Conservation (phyloP, 371 early-diverging fungal genomes). For the Cokeromyces recurvatus region DNA sequence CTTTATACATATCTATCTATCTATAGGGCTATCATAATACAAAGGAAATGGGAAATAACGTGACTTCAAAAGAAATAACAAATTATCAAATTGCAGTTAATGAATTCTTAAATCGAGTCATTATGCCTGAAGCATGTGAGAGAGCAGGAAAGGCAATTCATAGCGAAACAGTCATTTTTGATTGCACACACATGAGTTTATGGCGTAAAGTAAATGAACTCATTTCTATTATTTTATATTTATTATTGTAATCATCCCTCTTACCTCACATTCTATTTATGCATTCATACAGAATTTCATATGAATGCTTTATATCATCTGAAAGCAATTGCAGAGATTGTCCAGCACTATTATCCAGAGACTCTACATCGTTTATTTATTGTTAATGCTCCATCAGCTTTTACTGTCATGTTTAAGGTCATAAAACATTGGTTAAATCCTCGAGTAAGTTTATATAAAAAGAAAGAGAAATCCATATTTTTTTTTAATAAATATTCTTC, state of each 20-base stretch:
- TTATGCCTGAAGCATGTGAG: slow-evolving; percentile 68
- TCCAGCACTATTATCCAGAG: slow-evolving; percentile 81
- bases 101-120: slow-evolving; percentile 66
- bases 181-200: slow-evolving; percentile 69
- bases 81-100: slow-evolving; percentile 67
- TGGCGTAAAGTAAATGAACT: slow-evolving; percentile 36
- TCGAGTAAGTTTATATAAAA: slow-evolving; percentile 24
- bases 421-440: slow-evolving; percentile 76
- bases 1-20: no score
- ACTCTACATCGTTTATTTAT: slow-evolving; percentile 70
- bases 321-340: slow-evolving; percentile 62
- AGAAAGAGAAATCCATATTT: no score
- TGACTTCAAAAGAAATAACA: slow-evolving; percentile 54
- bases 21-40: slow-evolving; percentile 69
- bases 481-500: no score
- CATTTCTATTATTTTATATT: no score
- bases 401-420: slow-evolving; percentile 72
- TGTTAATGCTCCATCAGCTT: slow-evolving; percentile 75
- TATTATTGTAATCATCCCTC: no score
- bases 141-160: slow-evolving; percentile 59
- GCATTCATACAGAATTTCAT: slow-evolving; percentile 51
- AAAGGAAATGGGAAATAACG: slow-evolving; percentile 60
- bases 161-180: slow-evolving; percentile 78
- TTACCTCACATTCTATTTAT: no score
- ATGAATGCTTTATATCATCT: slow-evolving; percentile 69